A percentile compares a stretch with the other conserved stretches of the same genome.
phyloP scores from a whole-genome alignment of 768 basidiomycete genomes.

The Phaeotremella skinneri region DNA sequence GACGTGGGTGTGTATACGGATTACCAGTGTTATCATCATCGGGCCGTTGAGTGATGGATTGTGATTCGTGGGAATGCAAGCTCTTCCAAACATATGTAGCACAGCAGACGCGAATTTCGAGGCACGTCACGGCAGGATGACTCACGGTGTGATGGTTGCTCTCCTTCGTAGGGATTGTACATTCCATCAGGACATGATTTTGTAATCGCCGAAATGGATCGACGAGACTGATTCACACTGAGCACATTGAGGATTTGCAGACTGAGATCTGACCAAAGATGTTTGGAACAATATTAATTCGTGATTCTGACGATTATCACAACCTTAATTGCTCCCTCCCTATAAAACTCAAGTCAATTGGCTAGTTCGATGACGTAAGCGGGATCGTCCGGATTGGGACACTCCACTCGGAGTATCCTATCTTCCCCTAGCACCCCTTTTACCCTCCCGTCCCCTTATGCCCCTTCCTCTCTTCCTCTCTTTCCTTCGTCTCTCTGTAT shows the following conservation, averaged over 20 bases:
- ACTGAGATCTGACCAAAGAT: too few relatives aligned
- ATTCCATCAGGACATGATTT: too few relatives aligned
- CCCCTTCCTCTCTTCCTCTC: background rate
- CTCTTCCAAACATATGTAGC: too few relatives aligned
- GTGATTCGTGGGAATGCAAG: background rate
- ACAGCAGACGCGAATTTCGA: too few relatives aligned
- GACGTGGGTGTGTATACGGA: background rate
- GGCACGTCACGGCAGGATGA: too few relatives aligned
- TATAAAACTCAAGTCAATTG: background rate
- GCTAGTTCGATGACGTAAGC: background rate
- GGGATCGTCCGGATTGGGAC: background rate
- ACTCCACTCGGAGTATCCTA: background rate
- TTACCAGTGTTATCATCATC: background rate
- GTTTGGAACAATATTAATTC: too few relatives aligned
- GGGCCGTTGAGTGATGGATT: background rate
- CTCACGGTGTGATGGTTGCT: too few relatives aligned
- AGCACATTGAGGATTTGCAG: too few relatives aligned
- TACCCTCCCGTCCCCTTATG: background rate
- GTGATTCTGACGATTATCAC: too few relatives aligned
- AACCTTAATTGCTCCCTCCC: background rate
- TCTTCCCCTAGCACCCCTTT: constrained; percentile 1
- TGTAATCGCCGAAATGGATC: too few relatives aligned
- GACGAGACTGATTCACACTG: too few relatives aligned
- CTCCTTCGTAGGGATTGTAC: too few relatives aligned
- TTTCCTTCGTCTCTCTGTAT: background rate